A percentile compares a stretch with the other conserved stretches of the same genome.
These are phyloP conservation scores for Tulasnella sp. DNA, from an alignment of 768 basidiomycete genomes.

Conservation along the genomic window DNA sequence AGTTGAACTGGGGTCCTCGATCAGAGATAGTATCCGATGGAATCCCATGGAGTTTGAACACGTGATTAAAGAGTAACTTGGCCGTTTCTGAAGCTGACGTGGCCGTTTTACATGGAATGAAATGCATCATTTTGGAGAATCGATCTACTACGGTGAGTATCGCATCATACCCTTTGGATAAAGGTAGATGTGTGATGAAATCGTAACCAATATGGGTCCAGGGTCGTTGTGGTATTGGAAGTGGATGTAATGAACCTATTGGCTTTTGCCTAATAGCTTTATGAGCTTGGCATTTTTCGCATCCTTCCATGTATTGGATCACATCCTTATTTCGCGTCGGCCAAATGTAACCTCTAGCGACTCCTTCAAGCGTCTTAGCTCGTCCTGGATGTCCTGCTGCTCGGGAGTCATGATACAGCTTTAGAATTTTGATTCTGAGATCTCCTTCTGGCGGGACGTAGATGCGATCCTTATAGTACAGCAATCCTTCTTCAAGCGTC, in stretches of 20 bases:
- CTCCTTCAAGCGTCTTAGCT: neutral
- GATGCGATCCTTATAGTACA: neutral
- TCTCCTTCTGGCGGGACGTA: neutral
- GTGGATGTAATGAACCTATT: slow-evolving; percentile 19
- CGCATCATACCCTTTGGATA: neutral
- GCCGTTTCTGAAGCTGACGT: slow-evolving; percentile 4
- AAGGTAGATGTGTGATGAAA: slow-evolving; percentile 15
- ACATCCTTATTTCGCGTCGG: neutral
- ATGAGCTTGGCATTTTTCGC: slow-evolving; percentile 17
- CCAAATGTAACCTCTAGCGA: slow-evolving; percentile 6
- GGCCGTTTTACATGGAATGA: neutral
- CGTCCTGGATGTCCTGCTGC: neutral
- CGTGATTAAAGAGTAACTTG: neutral
- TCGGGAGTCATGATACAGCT: neutral
- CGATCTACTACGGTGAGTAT: slow-evolving; percentile 8
- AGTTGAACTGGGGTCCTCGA: slow-evolving; percentile 2
- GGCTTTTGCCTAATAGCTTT: slow-evolving; percentile 10
- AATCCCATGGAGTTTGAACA: slow-evolving; percentile 8
- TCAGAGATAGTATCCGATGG: neutral
- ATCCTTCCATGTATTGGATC: neutral
- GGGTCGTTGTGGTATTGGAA: slow-evolving; percentile 20
- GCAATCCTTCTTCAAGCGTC: neutral
- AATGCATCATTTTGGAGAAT: slow-evolving; percentile 10
- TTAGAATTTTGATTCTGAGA: neutral
- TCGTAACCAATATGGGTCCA: slow-evolving; percentile 24